Evolutionary conservation across 1,284 basidiomycete genomes (phyloP), one percentile per base, ranked within the genome.

Genomic region (Malassezia psittaci): DNA sequence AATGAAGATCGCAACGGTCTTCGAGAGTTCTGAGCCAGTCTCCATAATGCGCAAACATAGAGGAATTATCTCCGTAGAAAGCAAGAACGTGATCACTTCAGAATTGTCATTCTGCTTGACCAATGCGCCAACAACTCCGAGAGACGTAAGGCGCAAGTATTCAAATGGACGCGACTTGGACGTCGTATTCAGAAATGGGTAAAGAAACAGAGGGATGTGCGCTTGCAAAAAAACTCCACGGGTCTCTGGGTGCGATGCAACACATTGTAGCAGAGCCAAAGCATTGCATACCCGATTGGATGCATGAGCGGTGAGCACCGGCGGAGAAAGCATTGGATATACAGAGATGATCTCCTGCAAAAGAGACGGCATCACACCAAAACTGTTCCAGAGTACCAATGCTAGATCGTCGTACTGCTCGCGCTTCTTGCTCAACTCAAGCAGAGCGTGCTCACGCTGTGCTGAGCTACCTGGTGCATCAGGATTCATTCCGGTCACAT

Each of bases 271-370:
- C 43, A 98, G 82, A 6, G 94, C 94, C 37, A 99, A 83, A 15
- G 94, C 94, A 76, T 99, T 99, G 80, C 94, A 99, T 43, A 99
- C 94, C 50, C 94, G 85, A 76, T 99, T 99, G n/a, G 90, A 94
- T 48, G 91, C 90, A 77, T 96, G 91, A 0, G 94, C 94, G 2
- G 91, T 96, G 51, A 99, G 83, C 61, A 91, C 89, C 2, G 94
- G 93, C 0, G 94, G 94, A 13, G 88, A 89, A 45, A 99, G 82
- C 48, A 94, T 81, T 1, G 93, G 93, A 77, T 99, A 99, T 50
- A 99, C 94, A 16, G 91, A 90, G 52, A 98, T 90, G 69, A 99
- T 98, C 77, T 98, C 94, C 74, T 96, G 90, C 34, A 99, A 79
- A 43, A 99, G 82, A 3, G 89, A 88, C n/a, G 91, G 90, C 91